Conservation (phyloP, 345 rosid species). For the Syzygium oleosum region DNA sequence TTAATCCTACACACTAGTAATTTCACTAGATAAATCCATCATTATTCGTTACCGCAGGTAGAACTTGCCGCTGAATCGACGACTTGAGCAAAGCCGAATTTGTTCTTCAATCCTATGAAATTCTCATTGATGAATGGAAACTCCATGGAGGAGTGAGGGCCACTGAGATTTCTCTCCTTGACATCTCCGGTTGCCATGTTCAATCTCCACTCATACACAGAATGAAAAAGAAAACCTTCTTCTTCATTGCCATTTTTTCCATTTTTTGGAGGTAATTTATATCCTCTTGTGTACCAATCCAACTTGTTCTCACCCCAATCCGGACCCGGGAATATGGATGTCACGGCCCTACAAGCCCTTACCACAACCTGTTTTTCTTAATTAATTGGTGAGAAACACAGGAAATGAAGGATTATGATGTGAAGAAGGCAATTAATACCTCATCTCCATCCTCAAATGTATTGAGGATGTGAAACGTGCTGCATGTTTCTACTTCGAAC, state of each 20-base stretch:
- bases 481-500: slow-evolving; percentile 32
- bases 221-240: slow-evolving; percentile 11
- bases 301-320: slow-evolving; percentile 13
- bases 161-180: slow-evolving; percentile 24
- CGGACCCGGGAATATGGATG: slow-evolving; percentile 29
- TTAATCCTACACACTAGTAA: background rate
- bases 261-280: background rate
- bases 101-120: slow-evolving; percentile 20
- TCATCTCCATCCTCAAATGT: slow-evolving; percentile 38
- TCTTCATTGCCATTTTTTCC: background rate
- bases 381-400: background rate
- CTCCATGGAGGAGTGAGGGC: slow-evolving; percentile 26
- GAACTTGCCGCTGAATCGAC: slow-evolving; percentile 28
- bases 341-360: slow-evolving; percentile 32
- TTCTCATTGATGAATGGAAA: slow-evolving; percentile 33
- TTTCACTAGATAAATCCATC: background rate
- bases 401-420: background rate
- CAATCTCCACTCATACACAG: slow-evolving; percentile 34
- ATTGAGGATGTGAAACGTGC: slow-evolving; percentile 34
- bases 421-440: slow-evolving; percentile 11
- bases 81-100: slow-evolving; percentile 32
- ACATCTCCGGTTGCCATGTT: slow-evolving; percentile 34
- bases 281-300: slow-evolving; percentile 18
- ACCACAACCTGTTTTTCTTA: slow-evolving; percentile 22
- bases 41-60: slow-evolving; percentile 14